Conservation (phyloP, 176 grass and related monocot species). For the Musa itinerans region DNA sequence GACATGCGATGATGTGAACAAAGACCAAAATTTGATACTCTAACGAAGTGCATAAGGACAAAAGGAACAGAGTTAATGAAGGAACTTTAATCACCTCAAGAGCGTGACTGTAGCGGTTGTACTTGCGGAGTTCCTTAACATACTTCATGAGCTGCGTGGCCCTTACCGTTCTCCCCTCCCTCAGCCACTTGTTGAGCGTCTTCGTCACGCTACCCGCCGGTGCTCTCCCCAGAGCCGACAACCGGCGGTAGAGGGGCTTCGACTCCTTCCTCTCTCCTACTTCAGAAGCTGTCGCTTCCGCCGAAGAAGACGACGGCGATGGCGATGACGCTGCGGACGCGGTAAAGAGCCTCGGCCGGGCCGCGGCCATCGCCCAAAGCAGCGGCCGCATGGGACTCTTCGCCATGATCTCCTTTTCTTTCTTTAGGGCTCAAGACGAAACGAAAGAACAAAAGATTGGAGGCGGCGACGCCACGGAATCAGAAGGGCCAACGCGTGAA, state of each 20-base stretch:
- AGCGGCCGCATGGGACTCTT: not conserved
- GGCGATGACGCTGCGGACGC: not conserved
- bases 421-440: not conserved
- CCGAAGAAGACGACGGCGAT: not conserved
- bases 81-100: slow-evolving; percentile 36
- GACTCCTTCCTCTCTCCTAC: not conserved
- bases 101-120: slow-evolving; percentile 48
- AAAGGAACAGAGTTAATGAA: not conserved
- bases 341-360: not conserved
- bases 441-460: not conserved
- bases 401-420: not conserved
- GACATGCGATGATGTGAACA: not conserved
- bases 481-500: too few species aligned
- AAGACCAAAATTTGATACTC: not conserved
- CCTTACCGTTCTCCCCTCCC: slow-evolving; percentile 26
- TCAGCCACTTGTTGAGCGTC: slow-evolving; percentile 55
- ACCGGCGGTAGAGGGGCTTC: slow-evolving; percentile 35
- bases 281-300: not conserved
- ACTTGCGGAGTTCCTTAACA: slow-evolving; percentile 62
- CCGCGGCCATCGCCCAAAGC: not conserved
- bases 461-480: not conserved
- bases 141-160: slow-evolving; percentile 30
- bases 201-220: slow-evolving; percentile 39
- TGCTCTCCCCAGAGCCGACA: slow-evolving; percentile 43
- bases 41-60: not conserved